These are phyloP conservation scores for Aspergillus felis DNA, from an alignment of 2,329 filamentous ascomycete species.

Conservation along the genomic window DNA sequence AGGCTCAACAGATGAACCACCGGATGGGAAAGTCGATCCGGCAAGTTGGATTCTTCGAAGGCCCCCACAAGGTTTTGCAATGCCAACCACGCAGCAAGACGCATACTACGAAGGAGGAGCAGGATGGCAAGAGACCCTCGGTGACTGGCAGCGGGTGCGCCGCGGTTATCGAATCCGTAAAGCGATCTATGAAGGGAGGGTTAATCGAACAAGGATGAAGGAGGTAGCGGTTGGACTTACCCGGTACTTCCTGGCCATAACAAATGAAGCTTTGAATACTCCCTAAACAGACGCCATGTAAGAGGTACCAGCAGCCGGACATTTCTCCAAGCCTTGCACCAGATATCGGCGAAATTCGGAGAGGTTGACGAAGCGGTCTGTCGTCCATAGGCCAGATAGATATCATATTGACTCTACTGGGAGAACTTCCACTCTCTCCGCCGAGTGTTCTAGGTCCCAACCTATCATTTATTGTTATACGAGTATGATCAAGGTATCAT, in stretches of 20 bases:
- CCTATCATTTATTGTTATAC: conserved; percentile 7
- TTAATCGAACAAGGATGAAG: conserved; percentile 31
- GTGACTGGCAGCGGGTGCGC: conserved; percentile 37
- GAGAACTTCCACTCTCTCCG: neutral
- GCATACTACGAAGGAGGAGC: conserved; percentile 38
- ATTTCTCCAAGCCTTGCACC: neutral
- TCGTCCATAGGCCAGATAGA: neutral
- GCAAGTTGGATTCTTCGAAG: conserved; percentile 39
- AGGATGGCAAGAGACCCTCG: conserved; percentile 38
- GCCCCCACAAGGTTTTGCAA: conserved; percentile 36
- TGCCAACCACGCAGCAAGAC: conserved; percentile 33
- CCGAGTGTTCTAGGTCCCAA: neutral
- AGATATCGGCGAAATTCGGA: neutral
- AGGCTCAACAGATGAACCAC: conserved; percentile 35
- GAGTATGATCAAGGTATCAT: conserved; percentile 1
- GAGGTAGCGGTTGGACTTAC: conserved; percentile 23
- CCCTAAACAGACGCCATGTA: neutral
- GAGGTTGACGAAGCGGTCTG: neutral
- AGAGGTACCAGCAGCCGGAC: neutral
- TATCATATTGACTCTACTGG: conserved; percentile 1
- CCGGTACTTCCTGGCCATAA: conserved; percentile 14
- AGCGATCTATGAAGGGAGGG: conserved; percentile 32
- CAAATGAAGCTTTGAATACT: conserved; percentile 5
- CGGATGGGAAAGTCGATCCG: conserved; percentile 38
- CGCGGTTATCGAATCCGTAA: conserved; percentile 37